Base-by-base conservation (phyloP, 768 basidiomycete species). In the Tulasnella sp. region DNA sequence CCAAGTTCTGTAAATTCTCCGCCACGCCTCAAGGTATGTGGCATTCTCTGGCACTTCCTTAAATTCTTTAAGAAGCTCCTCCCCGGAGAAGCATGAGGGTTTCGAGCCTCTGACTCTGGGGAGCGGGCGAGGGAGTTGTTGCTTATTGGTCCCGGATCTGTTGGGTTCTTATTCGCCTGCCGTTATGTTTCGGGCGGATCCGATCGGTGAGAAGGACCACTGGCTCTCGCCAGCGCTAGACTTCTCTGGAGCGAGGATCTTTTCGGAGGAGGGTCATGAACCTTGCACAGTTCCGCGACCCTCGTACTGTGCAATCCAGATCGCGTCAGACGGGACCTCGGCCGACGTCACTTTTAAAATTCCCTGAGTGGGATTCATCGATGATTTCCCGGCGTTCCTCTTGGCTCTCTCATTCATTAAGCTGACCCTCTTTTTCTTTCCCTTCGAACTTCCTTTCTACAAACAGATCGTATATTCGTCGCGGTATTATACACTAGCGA, bases 401-500 rank as follows among this genome's bases (percentile, higher is more conserved):
- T 34, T 76, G 75, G 48, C 34, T 41, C 42, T 37, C 20, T 69
- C 79, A 73, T 73, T 54, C 41, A 14, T 78, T 28, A 34, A 54
- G 24, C 22, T n/a, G n/a, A 54, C 54, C 54, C 76, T 77, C 76
- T 40, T 37, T 75, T 44, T 54, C 80, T 48, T 77, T 78, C 64
- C 42, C 18, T 78, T 44, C 79, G n/a, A 20, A 76, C 79, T 77
- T 82, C 31, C 48, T 7, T 80, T 60, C 54, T 64, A 79, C 14
- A 72, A 72, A 31, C 84, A 93, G 94, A 96, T 86, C 91, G 92
- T 41, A 87, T 91, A 72, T 96, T 96, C 83, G 91, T 94, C 76
- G 94, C 94, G n/a, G 91, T 93, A 76, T 86, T 96, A 80, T 96
- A 91, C 85, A 94, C 93, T 12, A 92, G 92, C 64, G 93, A 94